Evolutionary conservation across 2,329 filamentous ascomycete species (phyloP).

Genomic region (Colletotrichum agaves): DNA sequence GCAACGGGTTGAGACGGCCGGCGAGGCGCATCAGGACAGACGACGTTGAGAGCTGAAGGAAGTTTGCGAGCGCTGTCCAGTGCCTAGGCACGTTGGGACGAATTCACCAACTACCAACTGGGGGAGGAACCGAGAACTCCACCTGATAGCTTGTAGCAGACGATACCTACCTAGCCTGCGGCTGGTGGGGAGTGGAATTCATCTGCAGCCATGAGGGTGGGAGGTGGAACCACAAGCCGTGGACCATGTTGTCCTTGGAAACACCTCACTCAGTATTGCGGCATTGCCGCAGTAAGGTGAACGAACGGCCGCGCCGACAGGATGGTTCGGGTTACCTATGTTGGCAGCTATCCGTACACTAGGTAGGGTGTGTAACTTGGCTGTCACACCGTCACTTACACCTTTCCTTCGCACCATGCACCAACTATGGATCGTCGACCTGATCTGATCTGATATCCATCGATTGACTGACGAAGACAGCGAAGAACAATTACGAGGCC

Average conservation of each 20-base stretch:
- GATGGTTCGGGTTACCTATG: conserved; percentile 21
- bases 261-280: too few species aligned
- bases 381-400: conserved; percentile 16
- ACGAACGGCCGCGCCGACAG: conserved; percentile 26
- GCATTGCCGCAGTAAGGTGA: not conserved
- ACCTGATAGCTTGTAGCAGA: conserved; percentile 18
- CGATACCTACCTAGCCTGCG: too few species aligned
- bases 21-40: conserved; percentile 6
- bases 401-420: not conserved
- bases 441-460: conserved; percentile 30
- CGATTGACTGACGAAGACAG: not conserved
- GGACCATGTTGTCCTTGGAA: not conserved
- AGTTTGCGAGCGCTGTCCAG: conserved; percentile 6
- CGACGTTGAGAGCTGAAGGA: conserved; percentile 11
- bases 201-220: conserved; percentile 20
- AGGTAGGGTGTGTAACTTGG: not conserved
- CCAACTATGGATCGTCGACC: conserved; percentile 21
- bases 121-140: conserved; percentile 21
- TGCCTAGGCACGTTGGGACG: not conserved
- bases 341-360: conserved; percentile 10
- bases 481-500: conserved; percentile 6
- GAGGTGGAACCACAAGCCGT: conserved; percentile 22
- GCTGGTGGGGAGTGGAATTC: conserved; percentile 22
- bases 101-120: not conserved
- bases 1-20: conserved; percentile 6